Evolutionary conservation across 2,329 filamentous ascomycete genomes (phyloP), one percentile per base, ranked within the genome.

Genomic region (Penicillium sclerotiorum): DNA sequence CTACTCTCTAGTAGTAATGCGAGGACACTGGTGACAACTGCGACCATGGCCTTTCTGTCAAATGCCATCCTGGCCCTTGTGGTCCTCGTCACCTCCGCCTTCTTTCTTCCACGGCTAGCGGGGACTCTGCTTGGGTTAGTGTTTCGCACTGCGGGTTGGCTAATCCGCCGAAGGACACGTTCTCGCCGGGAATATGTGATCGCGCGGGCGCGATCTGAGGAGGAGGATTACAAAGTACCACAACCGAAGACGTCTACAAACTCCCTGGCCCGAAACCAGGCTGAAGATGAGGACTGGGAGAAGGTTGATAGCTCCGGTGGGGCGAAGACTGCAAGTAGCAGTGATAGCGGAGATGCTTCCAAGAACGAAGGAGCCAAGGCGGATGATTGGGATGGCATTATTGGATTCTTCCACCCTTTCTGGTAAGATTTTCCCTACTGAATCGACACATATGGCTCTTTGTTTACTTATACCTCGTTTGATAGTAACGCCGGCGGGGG

Each of bases 331-430:
- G 73, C 74, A 20, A 66, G 69, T 40, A 77, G 76, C 57, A 77
- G 70, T 38, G 72, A 71, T 28, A 77, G 73, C 57, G 74, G 71
- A 27, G 68, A 68, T 21, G 69, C 67, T 49, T 25, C 27, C 21
- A 47, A 47, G 37, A 65, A 68, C 9, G 77, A 80, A 21, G 44
- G 37, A n/a, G 20, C 37, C 15, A 53, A 36, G 8, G 22, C 47
- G n/a, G 76, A 80, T 58, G 80, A 87, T 38, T 96, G 89, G 89
- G 79, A 86, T 54, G 92, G 92, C 25, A 85, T 96, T 45, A 84
- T 97, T 55, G 94, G 90, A 39, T 97, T 99, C 80, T 96, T 99
- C 68, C 94, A 99, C 71, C 94, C 94, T 1, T 99, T 96, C 71
- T 97, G 94, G 89, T 93, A 77, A 56, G 80, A 4, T 39, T 18